Evolutionary conservation across 1,139 yeast species (phyloP), one percentile per base, ranked within the genome.

Genomic region (Suhomyces bolitotheri): DNA sequence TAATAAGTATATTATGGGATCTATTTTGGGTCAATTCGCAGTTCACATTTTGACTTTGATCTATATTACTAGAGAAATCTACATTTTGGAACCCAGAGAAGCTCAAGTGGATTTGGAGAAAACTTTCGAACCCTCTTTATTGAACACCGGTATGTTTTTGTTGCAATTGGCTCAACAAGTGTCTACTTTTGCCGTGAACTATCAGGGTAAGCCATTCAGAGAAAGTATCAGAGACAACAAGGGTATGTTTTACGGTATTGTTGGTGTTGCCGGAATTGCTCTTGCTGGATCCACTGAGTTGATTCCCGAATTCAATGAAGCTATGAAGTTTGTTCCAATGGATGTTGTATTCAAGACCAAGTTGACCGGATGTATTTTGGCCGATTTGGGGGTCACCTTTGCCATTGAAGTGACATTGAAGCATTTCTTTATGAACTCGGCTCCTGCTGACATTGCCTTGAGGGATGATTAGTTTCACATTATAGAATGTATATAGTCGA

Each of bases 131-230:
- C 98, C 98, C 27, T 89, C 97, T 3, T 72, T 92, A 55, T 77
- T 92, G 56, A 94, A 94, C 66, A 92, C 98, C 21, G 97, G 97
- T 51, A 90, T 92, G 73, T 94, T 90, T 65, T 75, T 92, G 57
- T 75, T 92, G 43, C 97, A 90, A 64, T 75, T 92, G 51, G 95
- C 96, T 14, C 97, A 92, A 68, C 97, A 92, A 65, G 95, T 94
- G 31, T 87, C 97, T 9, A 92, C 99, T 0, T 92, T 92, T 70
- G 97, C 97, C 11, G 97, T 94, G 42, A 92, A 92, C 66, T 92
- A 92, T 63, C 96, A 88, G 68, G 99, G 99, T 33, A 80, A 85
- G 49, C 99, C 99, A 36, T 94, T 94, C 71, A 83, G 95, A 60
- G 96, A 94, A 66, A 80, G 89, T 43, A 84, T 92, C 52, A 73